Base-by-base conservation (phyloP, 2,329 filamentous ascomycete species). In the Decorospora gaudefroyi region DNA sequence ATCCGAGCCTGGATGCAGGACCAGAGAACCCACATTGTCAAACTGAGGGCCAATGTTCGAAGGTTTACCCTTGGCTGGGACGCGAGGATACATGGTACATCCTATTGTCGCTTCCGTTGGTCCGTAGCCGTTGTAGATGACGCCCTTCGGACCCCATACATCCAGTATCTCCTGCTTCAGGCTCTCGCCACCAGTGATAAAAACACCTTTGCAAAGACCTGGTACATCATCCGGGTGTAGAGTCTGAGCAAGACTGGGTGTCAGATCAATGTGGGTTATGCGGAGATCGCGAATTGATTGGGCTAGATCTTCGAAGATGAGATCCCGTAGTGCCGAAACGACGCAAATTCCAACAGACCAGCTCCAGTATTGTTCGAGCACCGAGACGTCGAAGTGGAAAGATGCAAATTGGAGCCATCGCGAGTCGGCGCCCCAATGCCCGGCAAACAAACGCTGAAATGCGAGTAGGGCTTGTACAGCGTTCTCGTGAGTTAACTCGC, bases 51-150 rank as follows among this genome's bases (percentile, higher is more conserved):
- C 91, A 55, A 96, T 96, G 59, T 96, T 96, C 8, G 89, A 87
- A 0, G 91, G 83, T 19, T 90, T 86, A 0, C 89, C 90, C 53
- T 87, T 87, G 13, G 74, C 70, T 0, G 88, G 87, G 6, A 96
- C 88, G 22, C 88, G 80, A n/a, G 85, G 85, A 57, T 87, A 91
- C 79, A 93, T 95, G 0, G 91, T 96, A 23, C 91, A 87, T 4
- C 91, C 91, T 52, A 96, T 96, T 0, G 91, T 96, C 0, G 89
- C 87, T 67, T 96, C 92, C 0, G 91, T 96, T 1, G 91, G 92
- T 0, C 91, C 91, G 54, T 96, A 78, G 2, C 90, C 90, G 60
- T 96, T 96, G 74, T 95, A 92, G 10, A 97, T 90, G 29, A 90
- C 89, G 1, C 78, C 78, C 43, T 85, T 79, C 1, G 85, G 78